Conservation (phyloP, 2,329 filamentous ascomycete species). For the Corynespora cassiicola region DNA sequence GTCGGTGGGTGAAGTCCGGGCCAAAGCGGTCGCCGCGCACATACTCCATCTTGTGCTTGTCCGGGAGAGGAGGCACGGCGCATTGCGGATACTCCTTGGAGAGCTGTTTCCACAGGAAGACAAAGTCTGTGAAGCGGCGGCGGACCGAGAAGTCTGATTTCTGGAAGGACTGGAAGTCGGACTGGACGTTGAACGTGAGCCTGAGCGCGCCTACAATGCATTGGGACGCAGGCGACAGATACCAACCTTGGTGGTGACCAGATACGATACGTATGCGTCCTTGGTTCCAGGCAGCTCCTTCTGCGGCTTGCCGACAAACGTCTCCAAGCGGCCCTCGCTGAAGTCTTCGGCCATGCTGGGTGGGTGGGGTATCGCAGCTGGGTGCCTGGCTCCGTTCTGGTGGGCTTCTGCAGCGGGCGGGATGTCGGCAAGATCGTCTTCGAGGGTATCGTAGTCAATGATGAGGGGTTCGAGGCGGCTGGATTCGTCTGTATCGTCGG, state of each 20-base stretch:
- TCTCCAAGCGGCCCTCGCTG: conserved; percentile 77
- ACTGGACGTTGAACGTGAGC: conserved; percentile 59
- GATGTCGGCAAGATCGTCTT: not conserved
- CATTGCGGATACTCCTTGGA: conserved; percentile 86
- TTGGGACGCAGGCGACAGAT: conserved; percentile 6
- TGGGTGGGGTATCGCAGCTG: not conserved
- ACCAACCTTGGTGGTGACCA: conserved; percentile 84
- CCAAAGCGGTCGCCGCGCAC: conserved; percentile 96
- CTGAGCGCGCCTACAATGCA: not conserved
- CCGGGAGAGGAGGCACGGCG: conserved; percentile 91
- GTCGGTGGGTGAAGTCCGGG: conserved; percentile 85
- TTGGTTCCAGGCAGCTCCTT: conserved; percentile 98
- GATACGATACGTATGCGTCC: conserved; percentile 94
- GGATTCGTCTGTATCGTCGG: conserved; percentile 5
- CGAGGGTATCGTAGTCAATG: not conserved
- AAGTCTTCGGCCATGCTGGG: conserved; percentile 39
- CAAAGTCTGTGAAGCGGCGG: conserved; percentile 95
- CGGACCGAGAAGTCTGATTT: conserved; percentile 79
- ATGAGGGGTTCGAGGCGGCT: not conserved
- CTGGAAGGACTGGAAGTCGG: conserved; percentile 92
- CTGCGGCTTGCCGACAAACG: conserved; percentile 79
- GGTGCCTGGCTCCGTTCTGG: too few species aligned
- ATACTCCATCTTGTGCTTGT: conserved; percentile 99
- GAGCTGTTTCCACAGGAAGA: conserved; percentile 93
- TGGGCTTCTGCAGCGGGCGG: too few species aligned